Conservation (phyloP, 495 filamentous ascomycete genomes). For the Aspergillus indologenus region DNA sequence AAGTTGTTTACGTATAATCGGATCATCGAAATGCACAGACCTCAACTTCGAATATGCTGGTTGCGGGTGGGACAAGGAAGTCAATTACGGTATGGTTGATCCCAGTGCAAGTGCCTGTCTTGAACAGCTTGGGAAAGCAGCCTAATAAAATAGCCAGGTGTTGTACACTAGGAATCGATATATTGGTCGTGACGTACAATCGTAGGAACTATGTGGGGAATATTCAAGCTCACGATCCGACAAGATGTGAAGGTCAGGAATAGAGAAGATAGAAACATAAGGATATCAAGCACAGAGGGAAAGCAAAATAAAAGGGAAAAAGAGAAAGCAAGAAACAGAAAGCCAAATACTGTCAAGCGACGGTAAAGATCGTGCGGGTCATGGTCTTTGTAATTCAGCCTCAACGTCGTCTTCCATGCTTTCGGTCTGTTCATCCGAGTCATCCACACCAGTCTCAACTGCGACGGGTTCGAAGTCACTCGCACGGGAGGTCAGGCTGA, state of each 20-base stretch:
- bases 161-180: not conserved
- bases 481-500: constrained; percentile 38
- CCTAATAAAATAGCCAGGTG: not conserved
- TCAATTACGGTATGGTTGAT: no score
- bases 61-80: no score
- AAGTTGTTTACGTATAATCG: not conserved
- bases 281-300: constrained; percentile 13
- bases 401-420: constrained; percentile 31
- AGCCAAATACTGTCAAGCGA: not conserved
- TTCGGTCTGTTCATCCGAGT: constrained; percentile 35
- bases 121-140: no score
- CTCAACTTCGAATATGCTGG: no score
- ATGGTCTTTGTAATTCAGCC: constrained; percentile 1
- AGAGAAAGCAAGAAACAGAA: not conserved
- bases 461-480: constrained; percentile 37
- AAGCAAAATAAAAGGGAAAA: not conserved
- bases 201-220: constrained; percentile 44
- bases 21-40: not conserved
- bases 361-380: not conserved
- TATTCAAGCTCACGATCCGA: constrained; percentile 26
- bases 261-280: constrained; percentile 11
- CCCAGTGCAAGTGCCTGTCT: no score
- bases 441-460: constrained; percentile 41
- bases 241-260: constrained; percentile 4
- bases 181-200: constrained; percentile 21